Conservation (phyloP, 768 basidiomycete species). For the Mycena polygramma region DNA sequence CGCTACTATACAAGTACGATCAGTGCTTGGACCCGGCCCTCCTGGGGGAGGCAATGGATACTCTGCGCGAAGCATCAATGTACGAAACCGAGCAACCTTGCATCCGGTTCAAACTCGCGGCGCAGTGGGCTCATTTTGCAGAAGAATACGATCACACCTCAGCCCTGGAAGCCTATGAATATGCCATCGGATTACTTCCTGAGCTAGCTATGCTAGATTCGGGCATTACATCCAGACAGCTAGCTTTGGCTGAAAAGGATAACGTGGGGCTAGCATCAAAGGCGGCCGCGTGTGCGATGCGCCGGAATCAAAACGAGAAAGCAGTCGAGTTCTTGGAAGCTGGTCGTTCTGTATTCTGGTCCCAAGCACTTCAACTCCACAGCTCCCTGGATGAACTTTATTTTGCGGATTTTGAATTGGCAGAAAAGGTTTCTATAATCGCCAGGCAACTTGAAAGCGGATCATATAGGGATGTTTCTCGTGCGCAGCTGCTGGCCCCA, state of each 20-base stretch:
- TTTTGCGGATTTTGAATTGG: background rate
- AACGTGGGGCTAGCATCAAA: background rate
- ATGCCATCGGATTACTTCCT: background rate
- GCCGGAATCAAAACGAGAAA: background rate
- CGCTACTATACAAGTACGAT: no score
- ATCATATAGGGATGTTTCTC: background rate
- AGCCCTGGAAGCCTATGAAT: background rate
- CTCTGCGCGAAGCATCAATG: background rate
- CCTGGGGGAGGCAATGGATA: background rate
- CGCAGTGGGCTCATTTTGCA: background rate
- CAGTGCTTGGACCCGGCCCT: no score
- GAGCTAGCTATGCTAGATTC: background rate
- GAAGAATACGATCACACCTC: background rate
- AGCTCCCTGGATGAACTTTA: background rate
- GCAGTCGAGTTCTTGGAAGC: background rate
- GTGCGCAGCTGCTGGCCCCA: background rate
- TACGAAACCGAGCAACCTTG: no score
- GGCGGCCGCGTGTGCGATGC: background rate
- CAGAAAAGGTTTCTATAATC: background rate
- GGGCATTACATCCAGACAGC: background rate
- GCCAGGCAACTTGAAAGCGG: background rate
- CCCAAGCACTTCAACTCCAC: background rate
- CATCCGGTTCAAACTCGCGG: background rate
- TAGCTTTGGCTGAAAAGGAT: background rate
- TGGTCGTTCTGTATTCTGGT: slow-evolving; percentile 1